Evolutionary conservation across 2,329 filamentous ascomycete species (phyloP).

Genomic region (Fusarium mangiferae): DNA sequence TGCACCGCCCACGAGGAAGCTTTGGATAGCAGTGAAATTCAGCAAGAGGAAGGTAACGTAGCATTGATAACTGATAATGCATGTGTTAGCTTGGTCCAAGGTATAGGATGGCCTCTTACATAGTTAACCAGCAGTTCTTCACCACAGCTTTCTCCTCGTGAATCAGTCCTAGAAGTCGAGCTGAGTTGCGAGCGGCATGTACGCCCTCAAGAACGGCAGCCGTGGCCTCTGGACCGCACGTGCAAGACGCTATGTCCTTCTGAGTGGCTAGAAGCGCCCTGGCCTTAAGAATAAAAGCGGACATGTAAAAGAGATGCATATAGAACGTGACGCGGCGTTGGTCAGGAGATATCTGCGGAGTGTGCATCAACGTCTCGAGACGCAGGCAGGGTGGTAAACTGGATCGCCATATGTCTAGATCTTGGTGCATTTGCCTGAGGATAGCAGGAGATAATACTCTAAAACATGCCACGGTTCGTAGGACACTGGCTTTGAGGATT

Average conservation of each 20-base stretch:
- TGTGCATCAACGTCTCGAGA: accelerated
- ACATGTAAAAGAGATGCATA: not conserved
- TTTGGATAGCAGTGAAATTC: not conserved
- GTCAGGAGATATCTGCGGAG: not conserved
- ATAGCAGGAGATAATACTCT: accelerated
- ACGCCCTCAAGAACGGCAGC: not conserved
- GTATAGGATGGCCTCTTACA: too few relatives aligned
- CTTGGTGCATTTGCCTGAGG: not conserved
- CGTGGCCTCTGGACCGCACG: accelerated
- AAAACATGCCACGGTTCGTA: not conserved
- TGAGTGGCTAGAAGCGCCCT: not conserved
- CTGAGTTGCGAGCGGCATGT: not conserved
- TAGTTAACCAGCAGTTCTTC: not conserved
- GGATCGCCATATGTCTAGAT: not conserved
- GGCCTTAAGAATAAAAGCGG: not conserved
- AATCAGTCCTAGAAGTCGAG: accelerated
- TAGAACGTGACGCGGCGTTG: not conserved
- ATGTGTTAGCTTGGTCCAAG: too few relatives aligned
- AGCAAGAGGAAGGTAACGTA: not conserved
- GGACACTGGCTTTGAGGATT: not conserved
- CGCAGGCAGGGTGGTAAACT: too few relatives aligned
- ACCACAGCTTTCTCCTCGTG: not conserved
- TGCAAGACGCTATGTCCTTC: not conserved
- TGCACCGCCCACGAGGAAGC: too few relatives aligned
- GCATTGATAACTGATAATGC: too few relatives aligned